Evolutionary conservation across 306 rosid genomes (phyloP).

Genomic region (Biancaea sappan): DNA sequence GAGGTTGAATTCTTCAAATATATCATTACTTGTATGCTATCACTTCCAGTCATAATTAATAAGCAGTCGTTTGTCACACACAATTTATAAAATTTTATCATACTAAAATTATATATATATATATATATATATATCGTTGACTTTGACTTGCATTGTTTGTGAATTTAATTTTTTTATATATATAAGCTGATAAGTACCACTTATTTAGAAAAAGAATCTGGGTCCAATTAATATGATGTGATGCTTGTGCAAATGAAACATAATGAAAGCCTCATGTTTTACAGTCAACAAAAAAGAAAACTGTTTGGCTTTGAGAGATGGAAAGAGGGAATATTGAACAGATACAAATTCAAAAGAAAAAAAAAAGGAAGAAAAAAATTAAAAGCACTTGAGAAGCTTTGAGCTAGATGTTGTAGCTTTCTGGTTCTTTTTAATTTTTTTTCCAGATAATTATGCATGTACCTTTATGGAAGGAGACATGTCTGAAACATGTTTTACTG

Average conservation of each 20-base stretch:
- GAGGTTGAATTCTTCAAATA: too few species aligned
- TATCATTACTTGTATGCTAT: too few species aligned
- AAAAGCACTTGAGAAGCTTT: slow-evolving; percentile 38
- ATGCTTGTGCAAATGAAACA: slow-evolving; percentile 46
- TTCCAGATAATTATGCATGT: slow-evolving; percentile 27
- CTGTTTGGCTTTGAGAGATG: slow-evolving; percentile 12
- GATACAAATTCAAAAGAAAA: too few species aligned
- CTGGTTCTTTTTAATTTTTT: slow-evolving; percentile 29
- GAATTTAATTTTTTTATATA: too few species aligned
- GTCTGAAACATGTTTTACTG: slow-evolving; percentile 79
- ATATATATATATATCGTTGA: too few species aligned
- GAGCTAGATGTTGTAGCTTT: slow-evolving; percentile 6
- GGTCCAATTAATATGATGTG: slow-evolving; percentile 40
- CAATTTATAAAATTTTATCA: too few species aligned
- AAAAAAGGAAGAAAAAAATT: neutral
- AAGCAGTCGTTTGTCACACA: too few species aligned
- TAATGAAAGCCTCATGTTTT: slow-evolving; percentile 33
- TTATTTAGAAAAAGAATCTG: too few species aligned
- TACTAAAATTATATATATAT: too few species aligned
- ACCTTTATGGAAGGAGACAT: slow-evolving; percentile 53
- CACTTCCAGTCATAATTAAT: too few species aligned
- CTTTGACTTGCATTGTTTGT: too few species aligned
- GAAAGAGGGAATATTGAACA: neutral
- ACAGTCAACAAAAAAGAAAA: slow-evolving; percentile 40
- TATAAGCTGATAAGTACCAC: too few species aligned